Evolutionary conservation across 495 filamentous ascomycete genomes (phyloP).

Genomic region (Melanomma pulvis-pyrius): DNA sequence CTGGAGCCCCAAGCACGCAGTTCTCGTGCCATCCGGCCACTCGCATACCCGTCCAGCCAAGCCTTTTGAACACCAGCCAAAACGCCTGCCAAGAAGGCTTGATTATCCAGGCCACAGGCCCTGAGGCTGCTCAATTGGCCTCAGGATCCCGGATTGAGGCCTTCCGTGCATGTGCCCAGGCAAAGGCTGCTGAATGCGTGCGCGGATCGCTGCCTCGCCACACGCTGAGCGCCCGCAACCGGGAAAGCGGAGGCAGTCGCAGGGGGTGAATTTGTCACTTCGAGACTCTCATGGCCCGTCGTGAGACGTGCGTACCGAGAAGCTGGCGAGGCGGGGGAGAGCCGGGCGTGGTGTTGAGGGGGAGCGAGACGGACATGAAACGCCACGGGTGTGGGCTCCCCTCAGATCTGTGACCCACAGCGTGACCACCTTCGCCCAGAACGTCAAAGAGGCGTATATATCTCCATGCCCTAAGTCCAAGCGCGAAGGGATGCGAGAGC

Average conservation of each 20-base stretch:
- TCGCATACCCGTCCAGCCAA: conserved; percentile 15
- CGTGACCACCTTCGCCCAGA: neutral
- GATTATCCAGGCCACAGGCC: neutral
- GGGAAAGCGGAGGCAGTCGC: neutral
- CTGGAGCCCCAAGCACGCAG: neutral
- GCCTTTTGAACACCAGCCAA: conserved; percentile 5
- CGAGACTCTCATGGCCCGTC: neutral
- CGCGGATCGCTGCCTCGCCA: conserved; percentile 22
- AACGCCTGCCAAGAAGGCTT: conserved; percentile 25
- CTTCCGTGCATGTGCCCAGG: conserved; percentile 8
- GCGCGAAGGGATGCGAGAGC: conserved; percentile 6
- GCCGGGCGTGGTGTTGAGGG: conserved; percentile 13
- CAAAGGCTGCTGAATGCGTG: neutral
- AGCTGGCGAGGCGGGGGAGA: conserved; percentile 3
- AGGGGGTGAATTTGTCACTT: conserved; percentile 11
- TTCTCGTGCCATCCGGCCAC: conserved; percentile 19
- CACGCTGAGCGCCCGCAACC: neutral
- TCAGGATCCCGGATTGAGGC: conserved; percentile 6
- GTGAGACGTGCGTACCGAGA: conserved; percentile 2
- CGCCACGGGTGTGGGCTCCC: conserved; percentile 5
- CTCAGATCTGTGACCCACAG: conserved; percentile 17
- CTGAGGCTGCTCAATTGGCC: neutral
- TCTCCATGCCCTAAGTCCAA: conserved; percentile 10
- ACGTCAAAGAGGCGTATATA: neutral
- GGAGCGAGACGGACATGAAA: conserved; percentile 28